Percentiles rank a stretch among this genome's conserved stretches.
These are phyloP conservation scores for Venturia aucupariae DNA, from an alignment of 2,329 filamentous ascomycete genomes.

Conservation along the genomic window DNA sequence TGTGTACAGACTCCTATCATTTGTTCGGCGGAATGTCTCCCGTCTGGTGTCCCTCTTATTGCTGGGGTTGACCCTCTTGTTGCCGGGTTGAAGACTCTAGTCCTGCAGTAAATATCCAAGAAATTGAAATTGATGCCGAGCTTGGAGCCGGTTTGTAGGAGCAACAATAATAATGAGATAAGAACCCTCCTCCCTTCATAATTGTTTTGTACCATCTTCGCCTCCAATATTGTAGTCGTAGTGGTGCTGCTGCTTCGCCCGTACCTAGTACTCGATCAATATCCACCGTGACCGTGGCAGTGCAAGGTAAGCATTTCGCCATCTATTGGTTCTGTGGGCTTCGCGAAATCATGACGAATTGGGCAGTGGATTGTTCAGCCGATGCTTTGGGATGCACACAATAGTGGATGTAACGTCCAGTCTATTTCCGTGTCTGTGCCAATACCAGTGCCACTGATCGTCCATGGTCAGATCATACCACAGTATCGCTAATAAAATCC, in stretches of 20 bases:
- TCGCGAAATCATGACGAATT: slow-evolving; percentile 5
- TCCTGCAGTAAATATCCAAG: neutral
- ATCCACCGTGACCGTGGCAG: neutral
- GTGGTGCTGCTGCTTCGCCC: no score
- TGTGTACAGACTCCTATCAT: no score
- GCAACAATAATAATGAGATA: neutral
- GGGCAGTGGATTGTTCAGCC: neutral
- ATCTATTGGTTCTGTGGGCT: neutral
- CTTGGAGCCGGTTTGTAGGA: neutral
- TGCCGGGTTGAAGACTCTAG: neutral
- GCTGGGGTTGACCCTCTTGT: neutral
- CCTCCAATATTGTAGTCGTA: no score
- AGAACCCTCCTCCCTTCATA: no score
- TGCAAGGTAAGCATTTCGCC: neutral
- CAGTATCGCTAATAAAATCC: neutral
- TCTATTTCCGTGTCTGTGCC: neutral
- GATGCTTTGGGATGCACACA: neutral
- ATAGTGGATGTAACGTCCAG: neutral
- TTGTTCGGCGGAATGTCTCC: neutral
- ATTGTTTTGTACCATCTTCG: no score
- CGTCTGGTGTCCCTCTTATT: neutral
- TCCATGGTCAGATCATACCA: neutral
- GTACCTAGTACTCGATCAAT: neutral
- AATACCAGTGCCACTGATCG: no score
- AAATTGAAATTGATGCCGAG: neutral